Evolutionary conservation across 2,329 filamentous ascomycete genomes (phyloP), one percentile per base, ranked within the genome.

Genomic region (Penicillium sp.): DNA sequence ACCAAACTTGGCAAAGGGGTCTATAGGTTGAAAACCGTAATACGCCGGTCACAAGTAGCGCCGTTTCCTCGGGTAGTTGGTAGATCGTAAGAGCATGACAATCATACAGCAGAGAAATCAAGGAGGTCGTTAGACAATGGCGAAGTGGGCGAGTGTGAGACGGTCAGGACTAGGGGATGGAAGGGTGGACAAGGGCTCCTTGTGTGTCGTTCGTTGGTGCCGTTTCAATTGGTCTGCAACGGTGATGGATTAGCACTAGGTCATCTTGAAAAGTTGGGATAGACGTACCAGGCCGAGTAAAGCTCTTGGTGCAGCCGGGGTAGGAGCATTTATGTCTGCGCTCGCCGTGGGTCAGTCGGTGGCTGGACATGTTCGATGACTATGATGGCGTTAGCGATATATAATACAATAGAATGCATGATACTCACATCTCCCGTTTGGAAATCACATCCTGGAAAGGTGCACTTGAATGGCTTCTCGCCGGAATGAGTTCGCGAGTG

Each of bases 351-450:
- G 71, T 74, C 25, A 74, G 58, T 55, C 70, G 66, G 47, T 74
- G 71, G 29, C 71, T 73, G 1, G 71, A 73, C 71, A 73, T 73
- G 49, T 73, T 73, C 6, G 71, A 73, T 20, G 71, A 74, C 71
- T 73, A 40, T 13, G 2, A 9, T 7, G 2, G 31, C 15, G 41
- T 56, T 42, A 56, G 52, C 20, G 8, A 35, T 46, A 40, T 15
- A 37, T 1, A 28, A 15, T 13, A 9, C 8, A 25, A 12, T 8
- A 31, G 25, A n/a, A 20, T 39, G 3, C 4, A 15, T n/a, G 28
- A 54, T 15, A 57, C 68, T 61, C 62, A 73, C 71, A 61, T 74
- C 71, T 44, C 71, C 71, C 4, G 71, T 74, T 43, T 72, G 65
- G 44, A 74, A 74, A 37, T 63, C 69, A 46, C 71, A 74, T 20